Evolutionary conservation across 257 asterid species (phyloP), one percentile per base, ranked within the genome.

Genomic region (Craterostigma plantagineum): DNA sequence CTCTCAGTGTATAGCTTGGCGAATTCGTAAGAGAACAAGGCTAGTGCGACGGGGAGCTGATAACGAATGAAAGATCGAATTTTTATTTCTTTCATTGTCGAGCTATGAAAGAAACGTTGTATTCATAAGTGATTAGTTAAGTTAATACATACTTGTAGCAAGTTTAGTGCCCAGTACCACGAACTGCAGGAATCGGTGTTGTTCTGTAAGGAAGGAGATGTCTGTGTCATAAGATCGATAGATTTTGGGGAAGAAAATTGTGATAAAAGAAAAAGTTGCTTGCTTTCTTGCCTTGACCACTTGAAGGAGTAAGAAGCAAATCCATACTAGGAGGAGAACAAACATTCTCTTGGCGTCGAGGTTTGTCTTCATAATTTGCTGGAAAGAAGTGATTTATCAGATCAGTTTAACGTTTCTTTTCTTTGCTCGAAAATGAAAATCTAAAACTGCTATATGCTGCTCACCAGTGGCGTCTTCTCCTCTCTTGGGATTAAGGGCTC

Each of bases 251-350:
- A n/a, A n/a, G n/a, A n/a, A n/a, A n/a, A 1, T 36, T 12, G 40
- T 10, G 11, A 27, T 14, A 14, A 7, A 27, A 16, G 15, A 16
- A n/a, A 27, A 15, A 14, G 48, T 37, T 6, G 8, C 12, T 12
- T 37, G 14, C 40, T 14, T 17, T 59, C 91, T 73, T 74, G 65
- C 95, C 95, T 90, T 90, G 51, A 71, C 43, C 34, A 83, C 61
- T 80, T 90, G 99, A 45, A 90, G 87, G 59, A 90, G 53, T 68
- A 90, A 63, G 48, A 90, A 90, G 49, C 75, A 62, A 57, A 62
- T 18, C 99, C 94, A 90, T 10, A 77, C 84, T 12, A 77, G 38
- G 12, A 79, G 33, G 44, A 83, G 73, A 39, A 65, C 70, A 33
- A 56, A 11, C 16, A 79, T 51, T 61, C 71, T 65, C 70, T 72